Evolutionary conservation across 2,329 filamentous ascomycete genomes (phyloP), one percentile per base, ranked within the genome.

Genomic region (Alternaria incomplexa): DNA sequence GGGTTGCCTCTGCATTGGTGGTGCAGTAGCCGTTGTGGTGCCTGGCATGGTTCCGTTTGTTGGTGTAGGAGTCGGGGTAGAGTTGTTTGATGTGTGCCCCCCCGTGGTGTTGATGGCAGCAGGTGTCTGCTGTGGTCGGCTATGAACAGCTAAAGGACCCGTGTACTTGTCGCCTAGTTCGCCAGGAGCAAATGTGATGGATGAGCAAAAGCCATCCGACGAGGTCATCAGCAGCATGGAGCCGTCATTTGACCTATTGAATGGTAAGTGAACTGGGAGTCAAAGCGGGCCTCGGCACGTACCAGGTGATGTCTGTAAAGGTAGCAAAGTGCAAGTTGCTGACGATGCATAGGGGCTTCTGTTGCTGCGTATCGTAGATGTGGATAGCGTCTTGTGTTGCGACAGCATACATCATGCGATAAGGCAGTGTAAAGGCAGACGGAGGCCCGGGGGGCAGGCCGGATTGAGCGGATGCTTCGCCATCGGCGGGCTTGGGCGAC

Each of bases 251-350:
- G 91, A 91, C 90, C 90, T 92, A 65, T 28, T 81, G 66, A 26
- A 61, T 30, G 50, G 26, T 77, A 64, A 68, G 51, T 56, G 45
- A 32, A 6, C 10, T 13, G 30, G 25, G 6, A 40, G 30, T 8
- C 12, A 1, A 17, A 45, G 22, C n/a, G 4, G 30, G 13, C 11
- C 10, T 3, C 10, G 22, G 28, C 11, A 23, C 47, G 4, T 88
- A 97, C 96, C 96, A 99, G 32, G 93, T 91, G 62, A 99, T 83
- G 78, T 99, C 96, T 0, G 96, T 99, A 76, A 99, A 99, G 0
- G 96, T 98, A 5, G 96, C 94, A 79, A 95, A 97, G 80, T 99
- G 96, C 68, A 99, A 82, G 75, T 99, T 99, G 86, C 93, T 98
- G 52, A 99, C 95, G 43, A 98, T 87, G 77, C 93, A 97, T 36